Evolutionary conservation across 306 rosid species (phyloP), one percentile per base, ranked within the genome.

Genomic region (Prunus salicina): DNA sequence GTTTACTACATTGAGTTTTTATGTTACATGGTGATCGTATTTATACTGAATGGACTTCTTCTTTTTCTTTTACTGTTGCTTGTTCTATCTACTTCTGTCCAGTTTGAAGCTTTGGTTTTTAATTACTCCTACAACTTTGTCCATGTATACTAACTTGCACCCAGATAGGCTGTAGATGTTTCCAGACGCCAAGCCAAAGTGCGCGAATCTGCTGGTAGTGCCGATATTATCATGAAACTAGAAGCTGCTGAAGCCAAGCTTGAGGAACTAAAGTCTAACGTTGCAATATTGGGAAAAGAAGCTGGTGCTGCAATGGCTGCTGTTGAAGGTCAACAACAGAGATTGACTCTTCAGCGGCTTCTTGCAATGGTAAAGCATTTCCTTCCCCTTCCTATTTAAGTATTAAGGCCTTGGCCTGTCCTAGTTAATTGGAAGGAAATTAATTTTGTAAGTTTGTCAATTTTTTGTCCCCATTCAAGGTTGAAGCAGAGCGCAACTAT

Each of bases 251-350:
- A 92, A 81, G 68, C 79, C 75, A 92, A 85, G 81, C 84, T 92
- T 73, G 91, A 86, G 66, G 96, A 92, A 82, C 86, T 92, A 62
- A 90, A 89, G 88, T 60, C 89, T 74, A 92, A 85, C 75, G 88
- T 85, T 87, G 88, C 87, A 78, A 92, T 86, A 77, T 76, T 92
- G 80, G 97, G 97, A 69, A 92, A 92, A 88, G 96, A 92, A 78
- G 96, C 97, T 1, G 88, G 89, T 78, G 96, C 97, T 27, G 96
- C 97, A 67, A 87, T 92, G 97, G 82, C 96, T 50, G 93, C 97
- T 79, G 96, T 90, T 52, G 97, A 92, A 88, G 91, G 89, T 46
- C 97, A 92, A 79, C 97, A 92, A 60, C 97, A 92, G 84, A 85
- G 97, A 80, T 80, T 90, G 79, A 92, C 97, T 52, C 97, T 92